Percentiles rank a stretch among this genome's conserved stretches.
phyloP scores from a whole-genome alignment of 2,329 filamentous ascomycete genomes.

The Fusarium compactum region DNA sequence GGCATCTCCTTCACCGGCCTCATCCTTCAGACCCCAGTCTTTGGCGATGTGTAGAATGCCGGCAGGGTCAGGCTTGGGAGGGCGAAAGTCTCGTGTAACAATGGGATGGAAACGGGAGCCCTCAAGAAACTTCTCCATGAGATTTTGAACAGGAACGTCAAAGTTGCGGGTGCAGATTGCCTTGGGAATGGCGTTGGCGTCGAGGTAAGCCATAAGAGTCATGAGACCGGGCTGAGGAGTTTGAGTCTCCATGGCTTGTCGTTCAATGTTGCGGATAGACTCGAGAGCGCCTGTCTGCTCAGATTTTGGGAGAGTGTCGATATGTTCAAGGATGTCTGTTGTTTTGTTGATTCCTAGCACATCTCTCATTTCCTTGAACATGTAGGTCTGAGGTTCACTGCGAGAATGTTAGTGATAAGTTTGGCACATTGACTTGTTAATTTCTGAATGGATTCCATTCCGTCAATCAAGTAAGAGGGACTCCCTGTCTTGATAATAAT shows the following conservation, averaged over 20 bases:
- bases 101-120: conserved; percentile 79
- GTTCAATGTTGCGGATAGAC: conserved; percentile 83
- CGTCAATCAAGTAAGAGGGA: no score
- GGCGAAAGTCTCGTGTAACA: conserved; percentile 84
- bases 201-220: conserved; percentile 84
- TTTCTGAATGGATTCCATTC: no score
- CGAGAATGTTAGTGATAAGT: conserved; percentile 9
- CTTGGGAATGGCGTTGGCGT: conserved; percentile 74
- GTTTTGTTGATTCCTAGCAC: conserved; percentile 78
- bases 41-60: conserved; percentile 88
- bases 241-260: conserved; percentile 82
- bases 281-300: conserved; percentile 74
- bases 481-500: no score
- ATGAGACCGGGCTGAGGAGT: conserved; percentile 83
- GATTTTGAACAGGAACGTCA: conserved; percentile 79
- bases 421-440: not conserved
- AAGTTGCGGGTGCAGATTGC: conserved; percentile 97
- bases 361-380: conserved; percentile 89
- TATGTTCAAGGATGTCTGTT: conserved; percentile 89
- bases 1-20: conserved; percentile 55
- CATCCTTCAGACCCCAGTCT: conserved; percentile 71
- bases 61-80: conserved; percentile 88
- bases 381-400: conserved; percentile 92
- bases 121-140: conserved; percentile 80
- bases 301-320: conserved; percentile 76